Conservation (phyloP, 1,284 basidiomycete species). For the Ceratobasidium sp. region DNA sequence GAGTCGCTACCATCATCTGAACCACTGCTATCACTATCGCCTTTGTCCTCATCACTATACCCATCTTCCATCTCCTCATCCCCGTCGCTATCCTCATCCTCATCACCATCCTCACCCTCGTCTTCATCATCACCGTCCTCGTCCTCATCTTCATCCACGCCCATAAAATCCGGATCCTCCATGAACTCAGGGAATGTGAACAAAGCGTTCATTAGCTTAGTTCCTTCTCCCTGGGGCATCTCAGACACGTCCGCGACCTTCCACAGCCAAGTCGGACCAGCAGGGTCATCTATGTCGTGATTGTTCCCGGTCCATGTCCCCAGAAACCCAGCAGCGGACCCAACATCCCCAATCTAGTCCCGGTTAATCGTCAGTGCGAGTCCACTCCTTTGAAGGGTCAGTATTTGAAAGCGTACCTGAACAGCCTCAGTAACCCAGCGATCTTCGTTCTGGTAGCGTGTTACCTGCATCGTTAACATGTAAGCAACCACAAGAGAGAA, state of each 20-base stretch:
- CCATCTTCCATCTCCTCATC: conserved; percentile 13
- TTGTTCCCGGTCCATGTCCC: conserved; percentile 62
- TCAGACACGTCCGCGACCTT: conserved; percentile 53
- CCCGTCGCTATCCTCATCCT: neutral
- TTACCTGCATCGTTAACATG: conserved; percentile 7
- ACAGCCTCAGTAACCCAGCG: conserved; percentile 72
- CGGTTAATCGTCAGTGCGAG: too few relatives aligned
- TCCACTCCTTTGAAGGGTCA: too few relatives aligned
- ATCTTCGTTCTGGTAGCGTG: conserved; percentile 71
- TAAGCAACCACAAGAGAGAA: neutral
- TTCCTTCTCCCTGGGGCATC: conserved; percentile 12
- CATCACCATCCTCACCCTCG: neutral
- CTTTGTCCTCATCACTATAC: conserved; percentile 5
- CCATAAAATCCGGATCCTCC: neutral
- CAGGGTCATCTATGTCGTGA: conserved; percentile 66
- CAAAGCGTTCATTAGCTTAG: neutral
- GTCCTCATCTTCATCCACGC: neutral
- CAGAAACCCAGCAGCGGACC: conserved; percentile 47
- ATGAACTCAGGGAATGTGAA: conserved; percentile 23
- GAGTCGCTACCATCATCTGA: neutral
- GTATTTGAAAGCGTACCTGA: conserved; percentile 47
- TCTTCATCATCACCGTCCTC: conserved; percentile 17
- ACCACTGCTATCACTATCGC: neutral
- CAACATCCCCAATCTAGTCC: conserved; percentile 46
- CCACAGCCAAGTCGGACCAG: conserved; percentile 58